Evolutionary conservation across 352 stramenopile genomes (phyloP), one percentile per base, ranked within the genome.

Genomic region (Saprolegnia parasitica): DNA sequence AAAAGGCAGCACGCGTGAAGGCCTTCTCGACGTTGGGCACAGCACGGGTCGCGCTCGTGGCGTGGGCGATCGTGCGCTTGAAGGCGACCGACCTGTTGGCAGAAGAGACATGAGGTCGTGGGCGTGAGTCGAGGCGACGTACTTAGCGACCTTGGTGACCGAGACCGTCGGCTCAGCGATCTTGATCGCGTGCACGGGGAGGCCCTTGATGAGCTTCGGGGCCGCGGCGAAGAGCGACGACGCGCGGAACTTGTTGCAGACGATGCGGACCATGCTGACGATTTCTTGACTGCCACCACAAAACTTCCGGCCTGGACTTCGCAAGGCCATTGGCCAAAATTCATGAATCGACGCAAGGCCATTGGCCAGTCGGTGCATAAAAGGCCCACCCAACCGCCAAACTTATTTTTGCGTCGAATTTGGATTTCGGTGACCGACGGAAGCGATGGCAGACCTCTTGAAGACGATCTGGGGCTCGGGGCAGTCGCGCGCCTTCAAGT

Each of bases 401-500:
- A 35, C 29, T 35, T 35, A 35, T 35, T 35, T 35, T 35, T 35
- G 29, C 29, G 42, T 49, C 42, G 18, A 49, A n/a, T 49, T 49
- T 49, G 42, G 42, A 49, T 49, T 49, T 49, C 42, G 42, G 42
- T 9, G 24, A 24, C 52, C 11, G 20, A 21, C 52, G 52, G 52
- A 4, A 60, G 13, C 35, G 3, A 60, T 60, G 52, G 24, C 24
- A 60, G 24, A n/a, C 24, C n/a, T 60, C 11, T 18, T 49, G 13
- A 49, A 49, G 42, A 49, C 42, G 42, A 49, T 49, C 18, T 49
- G 52, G 52, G 52, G 52, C 24, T 11, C 24, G 35, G 52, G 52
- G 35, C 52, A 60, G 35, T 60, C 52, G 35, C 52, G 52, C 16
- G 52, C 24, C 52, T 60, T 60, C 52, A 60, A 60, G 52, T 60